Conservation (phyloP, 345 rosid species). For the Boechera retrofracta region DNA sequence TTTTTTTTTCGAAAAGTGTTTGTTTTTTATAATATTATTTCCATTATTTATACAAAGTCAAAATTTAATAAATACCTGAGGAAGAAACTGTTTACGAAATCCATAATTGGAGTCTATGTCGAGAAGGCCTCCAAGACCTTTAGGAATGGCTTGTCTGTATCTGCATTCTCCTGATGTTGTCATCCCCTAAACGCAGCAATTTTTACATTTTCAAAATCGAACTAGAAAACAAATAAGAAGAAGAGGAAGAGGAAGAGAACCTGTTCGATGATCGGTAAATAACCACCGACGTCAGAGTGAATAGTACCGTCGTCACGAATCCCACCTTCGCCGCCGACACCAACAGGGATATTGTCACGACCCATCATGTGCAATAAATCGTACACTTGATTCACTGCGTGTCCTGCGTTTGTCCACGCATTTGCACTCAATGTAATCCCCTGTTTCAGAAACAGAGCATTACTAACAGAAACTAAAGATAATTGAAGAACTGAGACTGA, state of each 20-base stretch:
- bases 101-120: constrained; percentile 75
- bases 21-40: background rate
- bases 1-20: background rate
- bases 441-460: constrained; percentile 51
- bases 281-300: constrained; percentile 82
- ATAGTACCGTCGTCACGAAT: constrained; percentile 70
- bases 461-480: background rate
- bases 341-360: constrained; percentile 79
- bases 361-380: constrained; percentile 96
- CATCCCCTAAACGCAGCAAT: constrained; percentile 52
- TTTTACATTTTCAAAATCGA: background rate
- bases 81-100: constrained; percentile 77
- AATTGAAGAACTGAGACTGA: background rate
- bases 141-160: constrained; percentile 84
- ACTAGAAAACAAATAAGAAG: background rate
- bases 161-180: constrained; percentile 78
- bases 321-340: constrained; percentile 94
- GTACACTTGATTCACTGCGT: constrained; percentile 81
- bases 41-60: background rate
- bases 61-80: constrained; percentile 55
- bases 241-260: constrained; percentile 39
- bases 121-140: constrained; percentile 72
- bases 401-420: constrained; percentile 91
- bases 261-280: constrained; percentile 92
- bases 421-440: constrained; percentile 73